phyloP scores from a whole-genome alignment of 2,329 filamentous ascomycete genomes.

The Thielaviopsis euricoi region DNA sequence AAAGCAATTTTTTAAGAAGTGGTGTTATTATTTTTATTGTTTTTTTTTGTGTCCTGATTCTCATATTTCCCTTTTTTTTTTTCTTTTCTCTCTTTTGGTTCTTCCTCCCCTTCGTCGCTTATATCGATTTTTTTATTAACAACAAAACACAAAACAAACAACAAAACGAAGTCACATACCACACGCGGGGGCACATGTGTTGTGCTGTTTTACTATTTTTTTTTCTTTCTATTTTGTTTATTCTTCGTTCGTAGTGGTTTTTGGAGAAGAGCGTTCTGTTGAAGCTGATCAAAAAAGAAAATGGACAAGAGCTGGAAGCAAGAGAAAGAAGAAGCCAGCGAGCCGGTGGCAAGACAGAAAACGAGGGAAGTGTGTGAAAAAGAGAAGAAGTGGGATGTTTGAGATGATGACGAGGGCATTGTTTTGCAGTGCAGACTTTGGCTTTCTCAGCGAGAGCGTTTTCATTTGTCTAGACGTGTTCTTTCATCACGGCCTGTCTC shows the following conservation, averaged over 20 bases:
- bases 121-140: background rate
- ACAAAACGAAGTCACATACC: background rate
- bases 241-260: too few relatives aligned
- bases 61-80: background rate
- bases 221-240: background rate
- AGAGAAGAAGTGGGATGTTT: too few relatives aligned
- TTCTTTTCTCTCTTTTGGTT: background rate
- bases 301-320: too few relatives aligned
- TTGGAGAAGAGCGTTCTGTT: too few relatives aligned
- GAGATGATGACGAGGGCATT: too few relatives aligned
- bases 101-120: background rate
- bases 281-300: too few relatives aligned
- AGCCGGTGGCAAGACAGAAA: too few relatives aligned
- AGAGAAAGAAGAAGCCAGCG: too few relatives aligned
- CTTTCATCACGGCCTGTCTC: background rate
- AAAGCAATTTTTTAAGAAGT: constrained; percentile 1
- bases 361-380: too few relatives aligned
- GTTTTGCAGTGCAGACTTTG: too few relatives aligned
- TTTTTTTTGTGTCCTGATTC: background rate
- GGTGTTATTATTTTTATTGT: background rate
- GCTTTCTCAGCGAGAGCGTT: too few relatives aligned
- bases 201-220: background rate
- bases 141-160: background rate
- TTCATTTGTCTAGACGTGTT: too few relatives aligned
- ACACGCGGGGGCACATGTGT: background rate